These are phyloP conservation scores for Pseudogymnoascus sp. DNA, from an alignment of 2,329 filamentous ascomycete species.

Conservation along the genomic window DNA sequence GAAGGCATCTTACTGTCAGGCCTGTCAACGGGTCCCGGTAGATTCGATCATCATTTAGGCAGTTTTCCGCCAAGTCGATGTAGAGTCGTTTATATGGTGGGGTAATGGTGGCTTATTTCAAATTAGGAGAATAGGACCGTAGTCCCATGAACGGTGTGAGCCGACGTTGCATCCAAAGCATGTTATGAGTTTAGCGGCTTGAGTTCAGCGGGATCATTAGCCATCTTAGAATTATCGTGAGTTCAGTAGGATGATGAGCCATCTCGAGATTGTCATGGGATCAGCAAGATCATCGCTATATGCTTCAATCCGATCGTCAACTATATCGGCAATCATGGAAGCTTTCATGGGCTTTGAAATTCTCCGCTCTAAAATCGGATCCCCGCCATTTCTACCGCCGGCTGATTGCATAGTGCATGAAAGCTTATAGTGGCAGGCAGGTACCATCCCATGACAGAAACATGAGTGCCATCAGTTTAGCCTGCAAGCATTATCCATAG, in stretches of 20 bases:
- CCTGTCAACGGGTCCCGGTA: background rate
- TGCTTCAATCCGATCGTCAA: background rate
- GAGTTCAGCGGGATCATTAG: background rate
- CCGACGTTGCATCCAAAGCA: background rate
- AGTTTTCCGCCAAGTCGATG: background rate
- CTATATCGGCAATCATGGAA: background rate
- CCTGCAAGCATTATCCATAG: background rate
- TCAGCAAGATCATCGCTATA: background rate
- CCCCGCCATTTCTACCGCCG: constrained; percentile 5
- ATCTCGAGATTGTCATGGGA: too few relatives aligned
- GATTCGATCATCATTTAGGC: constrained; percentile 4
- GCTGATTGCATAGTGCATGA: background rate
- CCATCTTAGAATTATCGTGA: background rate
- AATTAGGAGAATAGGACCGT: background rate
- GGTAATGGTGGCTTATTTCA: background rate
- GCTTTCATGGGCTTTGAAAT: background rate
- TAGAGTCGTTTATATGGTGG: background rate
- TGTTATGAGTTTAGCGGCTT: background rate
- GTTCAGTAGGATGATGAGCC: background rate
- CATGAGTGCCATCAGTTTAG: background rate
- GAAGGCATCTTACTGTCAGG: background rate
- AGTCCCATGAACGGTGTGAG: background rate
- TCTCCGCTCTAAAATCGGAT: background rate
- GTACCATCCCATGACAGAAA: constrained; percentile 2
- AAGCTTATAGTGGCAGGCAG: background rate